Evolutionary conservation across 1,284 basidiomycete genomes (phyloP), one percentile per base, ranked within the genome.

Genomic region (Ceratobasidium sp.): DNA sequence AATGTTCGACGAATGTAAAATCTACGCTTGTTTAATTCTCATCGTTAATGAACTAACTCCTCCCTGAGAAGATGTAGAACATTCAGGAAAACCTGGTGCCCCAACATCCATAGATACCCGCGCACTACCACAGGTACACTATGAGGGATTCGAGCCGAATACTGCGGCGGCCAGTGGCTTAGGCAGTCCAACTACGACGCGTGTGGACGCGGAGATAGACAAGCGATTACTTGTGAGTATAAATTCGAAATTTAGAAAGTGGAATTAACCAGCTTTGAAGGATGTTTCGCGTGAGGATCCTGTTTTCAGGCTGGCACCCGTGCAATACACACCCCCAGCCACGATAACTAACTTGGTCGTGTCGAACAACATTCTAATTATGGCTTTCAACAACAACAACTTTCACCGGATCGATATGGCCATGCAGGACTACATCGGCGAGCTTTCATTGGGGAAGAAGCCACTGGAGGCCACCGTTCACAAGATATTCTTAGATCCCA

Each of bases 401-500:
- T 84, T 96, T 44, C 88, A 95, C 64, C 87, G 95, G 75, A 95
- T 97, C 75, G 94, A 96, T 79, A 86, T 97, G 43, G 88, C 91
- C 7, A 90, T 90, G 74, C 87, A 92, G 0, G 92, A 95, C 76
- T 67, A 83, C 91, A 91, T 89, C 75, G 86, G 96, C 26, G 89
- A 86, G 64, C 90, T 96, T 62, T 89, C 89, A 5, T 86, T 89
- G 62, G 94, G 81, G 57, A 81, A 81, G 75, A 77, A 91, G 79
- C 84, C 87, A 1, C 82, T 83, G 21, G 92, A 94, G 74, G 87
- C 92, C 82, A 86, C 87, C 3, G 86, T 93, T 52, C 82, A 92
- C 83, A 91, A 91, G 80, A 82, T 97, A 71, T 96, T 95, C 81
- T 88, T 93, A 78, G 96, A 98, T 80, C 96, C 97, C 7, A 93